Percentiles rank a stretch among this genome's conserved stretches.
These are phyloP conservation scores for Cercospora berteroae DNA, from an alignment of 2,329 filamentous ascomycete genomes.

Conservation along the genomic window DNA sequence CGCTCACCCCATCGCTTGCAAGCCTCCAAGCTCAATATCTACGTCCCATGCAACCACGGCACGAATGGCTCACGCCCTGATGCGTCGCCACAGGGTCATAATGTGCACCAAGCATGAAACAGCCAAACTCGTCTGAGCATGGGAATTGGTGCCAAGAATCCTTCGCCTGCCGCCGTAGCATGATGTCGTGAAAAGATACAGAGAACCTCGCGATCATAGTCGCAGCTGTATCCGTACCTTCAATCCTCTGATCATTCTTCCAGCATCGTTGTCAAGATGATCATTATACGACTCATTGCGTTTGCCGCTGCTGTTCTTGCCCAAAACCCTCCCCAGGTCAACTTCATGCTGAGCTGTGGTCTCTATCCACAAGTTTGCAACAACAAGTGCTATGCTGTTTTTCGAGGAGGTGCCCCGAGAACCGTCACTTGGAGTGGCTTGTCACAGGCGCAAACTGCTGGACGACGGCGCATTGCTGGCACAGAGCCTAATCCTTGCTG, in stretches of 20 bases:
- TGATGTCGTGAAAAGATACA: neutral
- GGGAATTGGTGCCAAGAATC: neutral
- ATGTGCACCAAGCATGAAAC: neutral
- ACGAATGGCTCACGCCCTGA: neutral
- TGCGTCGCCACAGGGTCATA: neutral
- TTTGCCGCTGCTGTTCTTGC: neutral
- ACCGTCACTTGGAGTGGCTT: neutral
- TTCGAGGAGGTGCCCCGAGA: neutral
- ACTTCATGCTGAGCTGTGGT: neutral
- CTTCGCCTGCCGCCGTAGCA: neutral
- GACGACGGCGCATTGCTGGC: neutral
- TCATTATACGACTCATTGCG: neutral
- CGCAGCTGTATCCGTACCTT: neutral
- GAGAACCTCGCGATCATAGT: neutral
- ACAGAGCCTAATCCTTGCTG: conserved; percentile 1
- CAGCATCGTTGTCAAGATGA: neutral
- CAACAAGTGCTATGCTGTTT: conserved; percentile 1
- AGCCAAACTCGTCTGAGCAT: neutral
- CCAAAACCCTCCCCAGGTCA: neutral
- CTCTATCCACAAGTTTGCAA: conserved; percentile 1
- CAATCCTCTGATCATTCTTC: neutral
- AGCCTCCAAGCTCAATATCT: neutral
- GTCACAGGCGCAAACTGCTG: neutral
- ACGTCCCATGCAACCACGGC: neutral
- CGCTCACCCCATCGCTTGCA: neutral